These are phyloP conservation scores for Rubia peregrina DNA, from an alignment of 305 asterid species.

Conservation along the genomic window DNA sequence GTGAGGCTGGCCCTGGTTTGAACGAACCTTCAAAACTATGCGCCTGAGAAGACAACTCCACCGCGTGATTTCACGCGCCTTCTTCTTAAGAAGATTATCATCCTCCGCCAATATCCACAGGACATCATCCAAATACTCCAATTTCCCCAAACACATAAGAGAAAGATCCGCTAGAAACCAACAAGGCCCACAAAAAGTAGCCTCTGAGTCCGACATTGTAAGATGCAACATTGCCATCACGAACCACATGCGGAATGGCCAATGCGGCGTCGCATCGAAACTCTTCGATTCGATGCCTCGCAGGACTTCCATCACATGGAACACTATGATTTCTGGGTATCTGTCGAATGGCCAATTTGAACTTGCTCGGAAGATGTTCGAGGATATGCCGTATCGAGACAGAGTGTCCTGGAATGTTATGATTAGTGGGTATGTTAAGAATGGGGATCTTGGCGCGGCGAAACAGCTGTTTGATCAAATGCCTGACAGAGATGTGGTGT, in stretches of 20 bases:
- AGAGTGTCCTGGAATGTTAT: constrained; percentile 70
- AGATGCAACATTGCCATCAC: constrained; percentile 67
- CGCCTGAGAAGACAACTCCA: constrained; percentile 33
- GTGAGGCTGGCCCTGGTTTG: background rate
- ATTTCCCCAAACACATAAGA: constrained; percentile 21
- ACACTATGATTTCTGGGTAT: constrained; percentile 74
- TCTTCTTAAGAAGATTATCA: constrained; percentile 14
- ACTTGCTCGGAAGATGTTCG: constrained; percentile 53
- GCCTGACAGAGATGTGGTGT: constrained; percentile 75
- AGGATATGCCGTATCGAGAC: constrained; percentile 58
- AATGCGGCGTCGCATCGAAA: constrained; percentile 52
- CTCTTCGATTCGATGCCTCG: constrained; percentile 69
- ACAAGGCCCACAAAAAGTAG: constrained; percentile 11
- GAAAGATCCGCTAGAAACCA: constrained; percentile 3
- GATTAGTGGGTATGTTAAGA: constrained; percentile 59
- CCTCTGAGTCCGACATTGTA: constrained; percentile 46
- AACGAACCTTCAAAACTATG: constrained; percentile 26
- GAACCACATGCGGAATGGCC: constrained; percentile 65
- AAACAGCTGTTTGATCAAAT: constrained; percentile 64
- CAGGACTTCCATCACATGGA: constrained; percentile 63
- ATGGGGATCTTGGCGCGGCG: constrained; percentile 58
- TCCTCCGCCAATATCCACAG: constrained; percentile 3
- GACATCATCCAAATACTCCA: constrained; percentile 7
- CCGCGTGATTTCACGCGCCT: constrained; percentile 28
- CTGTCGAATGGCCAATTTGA: constrained; percentile 40